Evolutionary conservation across 176 grass and related monocot species (phyloP), one percentile per base, ranked within the genome.

Genomic region (Aegilops sharonensis): DNA sequence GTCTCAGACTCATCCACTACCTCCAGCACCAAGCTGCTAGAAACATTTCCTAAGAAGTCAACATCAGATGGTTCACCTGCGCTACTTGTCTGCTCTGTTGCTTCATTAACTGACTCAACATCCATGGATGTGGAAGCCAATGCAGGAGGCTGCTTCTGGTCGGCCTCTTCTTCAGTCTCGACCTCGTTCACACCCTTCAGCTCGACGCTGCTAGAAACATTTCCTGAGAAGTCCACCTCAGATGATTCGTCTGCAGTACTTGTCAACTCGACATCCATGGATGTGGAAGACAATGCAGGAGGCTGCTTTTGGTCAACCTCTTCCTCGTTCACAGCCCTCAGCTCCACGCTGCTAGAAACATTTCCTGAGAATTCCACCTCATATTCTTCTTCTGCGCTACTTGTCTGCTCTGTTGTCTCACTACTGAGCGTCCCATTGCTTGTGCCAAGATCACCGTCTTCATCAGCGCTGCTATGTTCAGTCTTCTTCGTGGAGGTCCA

Each of bases 401-500:
- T 50, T 32, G 20, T 64, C 48, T 47, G 75, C 40, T 83, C 50
- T 69, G 39, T 30, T 23, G 75, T 6, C 34, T 81, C 71, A n/a
- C 25, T 61, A 68, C 47, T 6, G 21, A 81, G 30, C 36, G 62
- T 35, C 27, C 40, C 64, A 61, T 82, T 84, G 57, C 59, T 63
- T 79, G 23, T 64, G 52, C 60, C 40, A n/a, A 67, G 45, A 86
- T 80, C 71, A 61, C 32, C 54, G 54, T 21, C 72, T 78, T 83
- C 84, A 8, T 62, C 57, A 5, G 15, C 13, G 29, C 79, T 59
- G 34, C 87, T 85, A 81, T 89, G 71, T 40, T 87, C 81, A 23
- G 79, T 72, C 84, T 92, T 95, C 72, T 87, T 83, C 0, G 30
- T 87, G 81, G 50, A 54, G 50, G 50, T 54, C 50, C 77, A 85